Evolutionary conservation across 2,329 filamentous ascomycete species (phyloP), one percentile per base, ranked within the genome.

Genomic region (Sclerotinia trifoliorum): DNA sequence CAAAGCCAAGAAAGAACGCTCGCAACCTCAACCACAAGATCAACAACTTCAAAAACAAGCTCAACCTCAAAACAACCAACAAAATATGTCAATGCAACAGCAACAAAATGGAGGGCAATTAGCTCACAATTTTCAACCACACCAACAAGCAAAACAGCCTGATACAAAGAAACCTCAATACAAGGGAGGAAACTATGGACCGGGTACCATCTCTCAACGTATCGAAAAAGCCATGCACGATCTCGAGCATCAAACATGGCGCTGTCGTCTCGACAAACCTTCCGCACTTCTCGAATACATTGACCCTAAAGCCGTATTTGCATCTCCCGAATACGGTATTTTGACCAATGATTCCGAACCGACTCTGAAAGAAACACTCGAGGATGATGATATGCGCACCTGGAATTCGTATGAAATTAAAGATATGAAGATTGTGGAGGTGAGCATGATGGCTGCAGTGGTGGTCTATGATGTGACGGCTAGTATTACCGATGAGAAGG

Each of bases 151-250:
- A n/a, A 39, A 61, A 44, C 65, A 67, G 26, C 65, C 65, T 19
- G 55, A 67, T 0, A 67, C 65, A n/a, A 42, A 24, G 5, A 67
- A 62, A 46, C 65, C 65, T 8, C 55, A 48, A 15, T 67, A 67
- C 56, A 67, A 67, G 26, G 65, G 65, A 26, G 65, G 65, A 29
- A 67, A 67, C 48, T 67, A 67, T 17, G 65, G 65, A 15, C 65
- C 65, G 6, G 65, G 65, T 10, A 67, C 55, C 32, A 67, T 67
- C 48, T 67, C 65, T 2, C 56, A 61, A 26, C 65, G 65, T 0
- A 67, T 67, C 26, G 65, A 62, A 54, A 67, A 67, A 54, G 65
- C 65, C 19, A 61, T 67, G 46, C 15, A 29, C 32, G 65, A 67
- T 0, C 56, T 67, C 24, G 65, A 67, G 65, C 65, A 67, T 26